Base-by-base conservation (phyloP, 306 rosid genomes). In the Cercis canadensis region DNA sequence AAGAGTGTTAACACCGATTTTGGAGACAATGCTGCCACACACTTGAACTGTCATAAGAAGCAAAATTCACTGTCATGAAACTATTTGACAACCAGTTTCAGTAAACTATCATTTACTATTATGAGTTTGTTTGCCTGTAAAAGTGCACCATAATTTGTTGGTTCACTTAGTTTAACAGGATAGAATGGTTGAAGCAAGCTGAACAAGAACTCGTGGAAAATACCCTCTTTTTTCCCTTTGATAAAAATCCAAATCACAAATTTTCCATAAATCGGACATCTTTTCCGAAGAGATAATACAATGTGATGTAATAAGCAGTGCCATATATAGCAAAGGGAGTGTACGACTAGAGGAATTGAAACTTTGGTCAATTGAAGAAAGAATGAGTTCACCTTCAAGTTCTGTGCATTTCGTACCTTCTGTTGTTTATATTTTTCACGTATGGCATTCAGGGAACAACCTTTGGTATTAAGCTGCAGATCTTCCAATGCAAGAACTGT, bases 391-490 rank as follows among this genome's bases (percentile, higher is more conserved):
- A 11, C 13, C 54, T 45, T n/a, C 9, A 19, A 5, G 56, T 52
- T 49, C 19, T 58, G 34, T 40, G 24, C 4, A 50, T 14, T 39
- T 57, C 51, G 67, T 66, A 92, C 98, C 98, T 88, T 90, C 47
- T 87, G 80, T 51, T 83, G 89, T 75, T 57, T 80, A 57, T 92
- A 92, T 83, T 92, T 92, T 59, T 92, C 92, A 3, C 93, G 90
- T 55, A 85, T 81, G 4, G 93, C 86, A 69, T 80, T 80, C 60
- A 85, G 83, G 47, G 92, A 46, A 53, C 89, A 85, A 59, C 80
- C 80, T 32, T 49, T 87, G 80, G 86, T 75, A 72, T 87, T 90
- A 72, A 80, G 69, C 75, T 85, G 98, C 82, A 92, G 76, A 50
- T 81, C 84, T 79, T 75, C 86, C 65, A 92, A 75, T 53, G 96